Conservation (phyloP, 2,329 filamentous ascomycete genomes). For the Lachnellula subtilissima region DNA sequence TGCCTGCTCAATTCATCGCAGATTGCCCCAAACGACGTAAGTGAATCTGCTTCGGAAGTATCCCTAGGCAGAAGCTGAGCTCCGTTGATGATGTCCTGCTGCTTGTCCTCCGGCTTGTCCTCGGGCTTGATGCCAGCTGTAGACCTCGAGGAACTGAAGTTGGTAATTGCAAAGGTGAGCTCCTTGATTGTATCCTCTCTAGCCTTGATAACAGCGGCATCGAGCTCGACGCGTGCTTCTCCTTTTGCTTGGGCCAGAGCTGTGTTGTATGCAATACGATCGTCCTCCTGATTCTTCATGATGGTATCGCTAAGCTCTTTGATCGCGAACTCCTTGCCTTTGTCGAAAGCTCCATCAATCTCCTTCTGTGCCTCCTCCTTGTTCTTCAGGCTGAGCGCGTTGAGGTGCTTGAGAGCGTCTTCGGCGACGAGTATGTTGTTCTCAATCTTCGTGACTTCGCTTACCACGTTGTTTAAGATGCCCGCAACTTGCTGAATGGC, state of each 20-base stretch:
- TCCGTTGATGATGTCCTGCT: background rate
- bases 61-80: background rate
- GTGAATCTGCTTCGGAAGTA: background rate
- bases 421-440: background rate
- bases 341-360: background rate
- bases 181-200: background rate
- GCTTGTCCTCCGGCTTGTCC: background rate
- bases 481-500: background rate
- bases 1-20: background rate
- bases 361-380: background rate
- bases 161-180: background rate
- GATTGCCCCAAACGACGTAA: background rate
- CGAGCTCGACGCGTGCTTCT: background rate
- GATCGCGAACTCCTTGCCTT: no score
- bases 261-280: no score
- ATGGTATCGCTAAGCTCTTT: no score
- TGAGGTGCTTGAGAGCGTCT: background rate
- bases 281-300: no score
- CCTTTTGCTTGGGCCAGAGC: background rate
- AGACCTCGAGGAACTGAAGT: no score
- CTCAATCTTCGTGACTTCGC: background rate
- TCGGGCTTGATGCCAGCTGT: background rate
- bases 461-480: background rate
- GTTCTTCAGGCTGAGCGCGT: background rate
- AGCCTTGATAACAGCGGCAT: background rate